Evolutionary conservation across 2,329 filamentous ascomycete species (phyloP), one percentile per base, ranked within the genome.

Genomic region (Ophiostoma ips): DNA sequence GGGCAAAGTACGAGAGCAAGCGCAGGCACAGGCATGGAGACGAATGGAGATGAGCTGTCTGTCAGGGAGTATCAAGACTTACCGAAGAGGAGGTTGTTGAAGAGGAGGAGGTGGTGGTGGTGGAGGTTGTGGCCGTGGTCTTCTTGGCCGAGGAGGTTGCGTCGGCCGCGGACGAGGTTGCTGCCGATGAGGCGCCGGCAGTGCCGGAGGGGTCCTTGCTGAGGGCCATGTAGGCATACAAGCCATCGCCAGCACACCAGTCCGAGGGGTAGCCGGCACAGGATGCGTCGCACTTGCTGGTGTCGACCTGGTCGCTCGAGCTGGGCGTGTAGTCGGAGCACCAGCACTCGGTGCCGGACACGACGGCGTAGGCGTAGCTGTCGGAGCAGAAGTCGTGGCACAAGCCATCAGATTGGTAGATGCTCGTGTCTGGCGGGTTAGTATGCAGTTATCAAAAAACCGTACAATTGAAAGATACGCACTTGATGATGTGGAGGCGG

Each of bases 231-330:
- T 90, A 90, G 46, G 79, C 82, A 58, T 68, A 90, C 3, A 80
- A 59, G 44, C 68, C 69, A 31, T 69, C 56, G 34, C 76, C 78
- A 53, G 85, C 85, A 59, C 85, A 90, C 11, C 68, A 64, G 55
- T 89, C 83, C 1, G 48, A 33, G 0, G 76, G 76, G 60, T 74
- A 90, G n/a, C 83, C 85, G 9, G 83, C 83, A 57, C 85, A 90
- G 15, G 64, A 47, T 0, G 62, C 62, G 55, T 71, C 64, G 64
- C 85, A 90, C 19, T 72, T 58, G 33, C 55, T 56, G 2, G 64
- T 62, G 19, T 66, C 59, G 47, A 71, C 66, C 50, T 69, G 62
- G 31, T 61, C 62, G 18, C 59, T 60, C 31, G 66, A 55, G 46
- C 68, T 68, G 9, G 85, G 85, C 2, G 71, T 71, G 58, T 80